Conservation (phyloP, 208 protist genomes). For the Trypanosoma mega region DNA sequence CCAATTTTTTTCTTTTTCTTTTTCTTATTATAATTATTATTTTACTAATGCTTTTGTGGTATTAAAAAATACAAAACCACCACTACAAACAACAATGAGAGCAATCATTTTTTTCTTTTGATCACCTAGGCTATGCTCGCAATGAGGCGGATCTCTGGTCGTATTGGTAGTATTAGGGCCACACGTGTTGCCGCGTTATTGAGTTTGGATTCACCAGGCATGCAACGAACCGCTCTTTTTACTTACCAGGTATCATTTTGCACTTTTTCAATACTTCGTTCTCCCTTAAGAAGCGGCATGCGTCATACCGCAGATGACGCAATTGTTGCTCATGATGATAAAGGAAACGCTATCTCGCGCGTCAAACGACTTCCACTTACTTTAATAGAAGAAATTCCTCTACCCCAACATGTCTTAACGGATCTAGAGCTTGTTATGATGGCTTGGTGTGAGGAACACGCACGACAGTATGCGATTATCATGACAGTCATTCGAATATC, state of each 20-base stretch:
- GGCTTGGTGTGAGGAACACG: constrained; percentile 89
- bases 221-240: background rate
- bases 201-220: background rate
- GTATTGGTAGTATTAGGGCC: background rate
- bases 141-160: background rate
- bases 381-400: constrained; percentile 82
- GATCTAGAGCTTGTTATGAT: constrained; percentile 88
- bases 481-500: constrained; percentile 51
- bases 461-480: constrained; percentile 72
- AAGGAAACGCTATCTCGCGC: constrained; percentile 62
- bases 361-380: constrained; percentile 70
- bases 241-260: constrained; percentile 15
- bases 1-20: constrained; percentile 10
- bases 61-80: too few relatives aligned
- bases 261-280: constrained; percentile 11
- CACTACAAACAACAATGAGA: too few relatives aligned
- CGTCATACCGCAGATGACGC: constrained; percentile 33
- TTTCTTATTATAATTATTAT: constrained; percentile 8
- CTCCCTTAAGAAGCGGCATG: background rate
- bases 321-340: constrained; percentile 60
- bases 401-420: constrained; percentile 70
- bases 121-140: constrained; percentile 6
- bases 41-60: too few relatives aligned
- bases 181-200: background rate
- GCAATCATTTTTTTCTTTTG: constrained; percentile 6